Evolutionary conservation across 106 monocot species (phyloP).

Genomic region (Alisma plantagoaquatica): DNA sequence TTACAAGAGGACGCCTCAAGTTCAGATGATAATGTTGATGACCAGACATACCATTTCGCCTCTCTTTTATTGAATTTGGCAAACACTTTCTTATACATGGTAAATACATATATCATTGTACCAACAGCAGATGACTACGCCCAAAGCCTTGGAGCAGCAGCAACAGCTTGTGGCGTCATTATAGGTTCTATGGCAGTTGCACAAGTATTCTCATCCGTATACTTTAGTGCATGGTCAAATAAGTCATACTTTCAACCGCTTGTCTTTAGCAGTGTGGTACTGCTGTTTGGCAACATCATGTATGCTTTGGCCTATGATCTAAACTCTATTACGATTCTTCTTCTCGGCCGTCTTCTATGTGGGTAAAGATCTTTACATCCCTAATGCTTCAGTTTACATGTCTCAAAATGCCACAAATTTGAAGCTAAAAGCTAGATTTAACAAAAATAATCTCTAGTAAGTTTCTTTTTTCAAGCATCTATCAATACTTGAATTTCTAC

Average conservation of each 20-base stretch:
- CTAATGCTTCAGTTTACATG: neutral
- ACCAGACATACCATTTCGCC: slow-evolving; percentile 65
- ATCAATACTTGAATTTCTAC: too few relatives aligned
- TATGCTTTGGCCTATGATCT: slow-evolving; percentile 93
- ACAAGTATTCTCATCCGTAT: slow-evolving; percentile 87
- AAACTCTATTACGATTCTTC: slow-evolving; percentile 57
- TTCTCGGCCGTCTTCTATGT: slow-evolving; percentile 81
- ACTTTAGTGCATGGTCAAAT: slow-evolving; percentile 99
- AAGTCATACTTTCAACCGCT: slow-evolving; percentile 90
- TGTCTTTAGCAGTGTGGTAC: slow-evolving; percentile 80
- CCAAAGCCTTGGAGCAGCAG: slow-evolving; percentile 82
- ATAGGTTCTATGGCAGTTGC: slow-evolving; percentile 99
- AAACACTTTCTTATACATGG: slow-evolving; percentile 98
- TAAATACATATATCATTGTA: slow-evolving; percentile 96
- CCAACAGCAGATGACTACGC: slow-evolving; percentile 98
- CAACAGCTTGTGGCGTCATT: slow-evolving; percentile 90
- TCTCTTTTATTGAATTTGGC: slow-evolving; percentile 88
- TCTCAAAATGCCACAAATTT: too few relatives aligned
- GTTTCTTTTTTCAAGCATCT: too few relatives aligned
- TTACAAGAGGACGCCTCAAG: slow-evolving; percentile 61
- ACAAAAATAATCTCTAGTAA: too few relatives aligned
- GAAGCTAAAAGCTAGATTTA: too few relatives aligned
- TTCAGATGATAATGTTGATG: slow-evolving; percentile 41
- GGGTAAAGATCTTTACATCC: slow-evolving; percentile 41
- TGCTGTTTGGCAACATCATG: slow-evolving; percentile 67